Conservation (phyloP, 345 rosid species). For the Gossypium bickii region DNA sequence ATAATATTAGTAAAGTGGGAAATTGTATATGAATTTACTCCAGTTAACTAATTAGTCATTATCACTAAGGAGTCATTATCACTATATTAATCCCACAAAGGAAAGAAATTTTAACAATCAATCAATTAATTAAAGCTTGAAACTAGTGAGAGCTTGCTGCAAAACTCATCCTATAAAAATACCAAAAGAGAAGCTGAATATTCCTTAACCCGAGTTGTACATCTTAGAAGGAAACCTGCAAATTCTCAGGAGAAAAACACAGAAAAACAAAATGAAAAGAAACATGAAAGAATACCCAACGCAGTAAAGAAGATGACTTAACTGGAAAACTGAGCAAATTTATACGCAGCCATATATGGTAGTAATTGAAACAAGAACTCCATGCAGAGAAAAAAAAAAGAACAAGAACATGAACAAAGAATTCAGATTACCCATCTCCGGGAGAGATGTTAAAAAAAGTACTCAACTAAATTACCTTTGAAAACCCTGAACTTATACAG, state of each 20-base stretch:
- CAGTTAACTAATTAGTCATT: no score
- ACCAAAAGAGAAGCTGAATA: slow-evolving; percentile 8
- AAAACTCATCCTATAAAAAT: background rate
- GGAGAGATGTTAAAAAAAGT: background rate
- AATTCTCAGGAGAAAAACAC: slow-evolving; percentile 9
- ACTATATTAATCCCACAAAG: background rate
- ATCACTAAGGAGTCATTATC: background rate
- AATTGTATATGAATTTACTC: background rate
- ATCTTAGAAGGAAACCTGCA: slow-evolving; percentile 20
- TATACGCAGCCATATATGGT: background rate
- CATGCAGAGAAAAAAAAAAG: background rate
- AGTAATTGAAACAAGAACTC: background rate
- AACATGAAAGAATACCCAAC: background rate
- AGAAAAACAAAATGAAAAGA: background rate
- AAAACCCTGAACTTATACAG: background rate
- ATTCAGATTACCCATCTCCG: background rate
- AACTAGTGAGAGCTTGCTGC: background rate
- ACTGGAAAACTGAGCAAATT: background rate
- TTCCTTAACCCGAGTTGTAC: background rate
- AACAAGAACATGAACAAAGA: background rate
- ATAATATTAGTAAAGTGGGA: background rate
- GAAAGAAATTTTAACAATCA: background rate
- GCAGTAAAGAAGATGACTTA: background rate
- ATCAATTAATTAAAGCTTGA: background rate
- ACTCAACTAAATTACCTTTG: background rate